A percentile compares a stretch with the other conserved stretches of the same genome.
phyloP scores from a whole-genome alignment of 768 basidiomycete genomes.

The Rhizopogon vinicolor region DNA sequence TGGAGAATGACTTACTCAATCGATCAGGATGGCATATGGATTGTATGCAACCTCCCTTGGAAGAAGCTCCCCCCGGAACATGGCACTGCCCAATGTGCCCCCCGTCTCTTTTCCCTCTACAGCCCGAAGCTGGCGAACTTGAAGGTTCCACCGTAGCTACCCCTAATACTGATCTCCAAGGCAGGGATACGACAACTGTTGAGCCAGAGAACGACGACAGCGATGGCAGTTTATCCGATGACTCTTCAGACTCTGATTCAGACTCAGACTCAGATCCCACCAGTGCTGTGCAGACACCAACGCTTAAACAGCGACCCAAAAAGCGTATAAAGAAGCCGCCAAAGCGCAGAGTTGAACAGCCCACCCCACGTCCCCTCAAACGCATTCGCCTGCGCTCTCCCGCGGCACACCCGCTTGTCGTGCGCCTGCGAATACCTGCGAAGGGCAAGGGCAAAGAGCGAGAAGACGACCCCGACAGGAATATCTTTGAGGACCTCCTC shows the following conservation, averaged over 20 bases:
- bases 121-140: background rate
- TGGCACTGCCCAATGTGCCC: conserved; percentile 75
- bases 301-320: conserved; percentile 9
- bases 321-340: conserved; percentile 25
- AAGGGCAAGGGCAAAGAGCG: conserved; percentile 66
- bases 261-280: conserved; percentile 9
- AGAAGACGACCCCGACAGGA: conserved; percentile 55
- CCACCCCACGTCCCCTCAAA: conserved; percentile 32
- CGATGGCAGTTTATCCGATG: conserved; percentile 14
- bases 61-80: conserved; percentile 65
- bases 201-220: conserved; percentile 27
- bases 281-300: conserved; percentile 11
- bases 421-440: conserved; percentile 53
- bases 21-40: conserved; percentile 76
- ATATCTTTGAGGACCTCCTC: conserved; percentile 85
- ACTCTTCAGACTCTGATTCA: conserved; percentile 28
- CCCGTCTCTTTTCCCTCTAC: conserved; percentile 16
- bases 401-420: conserved; percentile 31
- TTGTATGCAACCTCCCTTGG: conserved; percentile 70
- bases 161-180: conserved; percentile 21
- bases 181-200: conserved; percentile 8
- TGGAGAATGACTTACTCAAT: background rate
- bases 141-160: background rate
- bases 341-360: conserved; percentile 18
- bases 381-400: conserved; percentile 36